Conservation (phyloP, 2,329 filamentous ascomycete genomes). For the Tricladium varicosporioides region DNA sequence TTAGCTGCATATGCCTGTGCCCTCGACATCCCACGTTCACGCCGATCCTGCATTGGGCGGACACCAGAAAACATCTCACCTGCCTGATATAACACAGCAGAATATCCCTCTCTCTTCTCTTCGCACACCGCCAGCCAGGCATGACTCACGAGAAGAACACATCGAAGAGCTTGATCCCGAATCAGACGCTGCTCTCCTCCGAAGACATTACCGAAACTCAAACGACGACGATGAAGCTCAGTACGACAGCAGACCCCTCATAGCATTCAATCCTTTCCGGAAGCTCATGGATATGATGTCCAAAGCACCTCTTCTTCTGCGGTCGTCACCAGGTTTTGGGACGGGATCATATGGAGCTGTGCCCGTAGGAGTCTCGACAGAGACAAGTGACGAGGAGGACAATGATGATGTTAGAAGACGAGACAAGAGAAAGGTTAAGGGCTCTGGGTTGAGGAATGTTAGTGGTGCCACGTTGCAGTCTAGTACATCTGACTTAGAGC, state of each 20-base stretch:
- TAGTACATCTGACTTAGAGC: conserved; percentile 5
- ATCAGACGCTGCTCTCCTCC: conserved; percentile 27
- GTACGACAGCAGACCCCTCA: conserved; percentile 4
- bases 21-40: conserved; percentile 9
- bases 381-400: conserved; percentile 35
- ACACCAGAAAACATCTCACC: not conserved
- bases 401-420: conserved; percentile 22
- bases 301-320: conserved; percentile 54
- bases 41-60: not conserved
- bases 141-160: conserved; percentile 11
- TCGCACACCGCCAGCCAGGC: not conserved
- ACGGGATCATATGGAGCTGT: conserved; percentile 61
- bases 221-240: conserved; percentile 14
- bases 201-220: conserved; percentile 21
- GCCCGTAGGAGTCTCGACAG: conserved; percentile 42
- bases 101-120: conserved; percentile 25
- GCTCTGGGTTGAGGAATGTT: conserved; percentile 27
- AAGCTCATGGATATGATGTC: conserved; percentile 37
- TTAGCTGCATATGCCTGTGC: conserved; percentile 8
- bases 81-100: conserved; percentile 12
- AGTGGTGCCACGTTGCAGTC: conserved; percentile 17
- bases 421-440: conserved; percentile 27
- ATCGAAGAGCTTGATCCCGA: conserved; percentile 25
- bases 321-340: conserved; percentile 58
- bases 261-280: conserved; percentile 19